Conservation (phyloP, 805 yeast species). For the Candida odintsovae region DNA sequence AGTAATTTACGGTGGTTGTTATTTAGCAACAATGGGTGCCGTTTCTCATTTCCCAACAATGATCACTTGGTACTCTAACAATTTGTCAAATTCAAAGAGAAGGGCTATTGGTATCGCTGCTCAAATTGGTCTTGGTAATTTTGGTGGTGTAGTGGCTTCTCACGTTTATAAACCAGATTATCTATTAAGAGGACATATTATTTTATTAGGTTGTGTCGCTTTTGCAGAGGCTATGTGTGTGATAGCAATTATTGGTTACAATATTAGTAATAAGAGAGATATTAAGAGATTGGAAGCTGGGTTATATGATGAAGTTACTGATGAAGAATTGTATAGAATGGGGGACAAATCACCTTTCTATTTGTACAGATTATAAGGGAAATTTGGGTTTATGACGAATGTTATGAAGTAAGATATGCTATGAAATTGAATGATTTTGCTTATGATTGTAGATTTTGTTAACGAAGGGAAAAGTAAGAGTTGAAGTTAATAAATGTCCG, state of each 20-base stretch:
- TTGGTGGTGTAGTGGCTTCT: slow-evolving; percentile 32
- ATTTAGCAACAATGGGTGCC: slow-evolving; percentile 27
- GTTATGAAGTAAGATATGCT: neutral
- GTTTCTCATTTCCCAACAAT: slow-evolving; percentile 29
- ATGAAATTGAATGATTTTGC: neutral
- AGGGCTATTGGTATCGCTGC: slow-evolving; percentile 35
- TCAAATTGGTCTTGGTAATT: slow-evolving; percentile 35
- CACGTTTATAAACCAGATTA: slow-evolving; percentile 29
- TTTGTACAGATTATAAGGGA: slow-evolving; percentile 22
- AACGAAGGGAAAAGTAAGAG: no score
- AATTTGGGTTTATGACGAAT: neutral
- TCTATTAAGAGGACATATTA: slow-evolving; percentile 27
- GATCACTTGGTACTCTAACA: slow-evolving; percentile 34
- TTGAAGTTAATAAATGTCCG: neutral
- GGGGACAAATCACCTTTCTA: slow-evolving; percentile 41
- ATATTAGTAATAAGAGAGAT: slow-evolving; percentile 22
- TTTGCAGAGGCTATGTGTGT: slow-evolving; percentile 26
- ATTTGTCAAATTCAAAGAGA: slow-evolving; percentile 30
- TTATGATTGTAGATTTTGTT: no score
- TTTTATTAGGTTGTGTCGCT: slow-evolving; percentile 27
- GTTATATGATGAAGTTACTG: slow-evolving; percentile 24
- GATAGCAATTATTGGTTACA: slow-evolving; percentile 20
- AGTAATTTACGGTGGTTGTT: slow-evolving; percentile 27
- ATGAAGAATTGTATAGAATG: slow-evolving; percentile 30
- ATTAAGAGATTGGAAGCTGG: slow-evolving; percentile 26